These are phyloP conservation scores for Phaeosphaeriaceae sp. DNA, from an alignment of 2,329 filamentous ascomycete species.

Conservation along the genomic window DNA sequence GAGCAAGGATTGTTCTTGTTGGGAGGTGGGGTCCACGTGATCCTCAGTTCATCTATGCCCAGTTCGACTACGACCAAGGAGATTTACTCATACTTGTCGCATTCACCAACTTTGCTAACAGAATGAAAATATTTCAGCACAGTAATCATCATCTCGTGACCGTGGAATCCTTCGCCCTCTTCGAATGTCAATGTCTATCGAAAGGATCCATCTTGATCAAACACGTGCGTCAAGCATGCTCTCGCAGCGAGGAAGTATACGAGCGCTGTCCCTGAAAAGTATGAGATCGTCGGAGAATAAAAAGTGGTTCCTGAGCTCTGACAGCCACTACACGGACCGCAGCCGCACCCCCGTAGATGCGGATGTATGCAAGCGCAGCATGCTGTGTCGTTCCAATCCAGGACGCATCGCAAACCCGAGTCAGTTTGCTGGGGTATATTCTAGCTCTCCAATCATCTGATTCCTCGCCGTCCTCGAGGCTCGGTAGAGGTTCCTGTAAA, in stretches of 20 bases:
- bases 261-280: background rate
- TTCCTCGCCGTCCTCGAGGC: background rate
- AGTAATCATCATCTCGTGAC: no score
- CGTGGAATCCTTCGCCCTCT: no score
- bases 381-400: background rate
- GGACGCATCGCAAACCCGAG: background rate
- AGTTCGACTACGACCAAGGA: background rate
- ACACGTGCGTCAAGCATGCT: no score
- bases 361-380: background rate
- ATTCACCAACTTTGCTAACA: background rate
- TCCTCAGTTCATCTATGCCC: background rate
- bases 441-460: background rate
- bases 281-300: background rate
- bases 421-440: background rate
- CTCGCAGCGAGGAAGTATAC: no score
- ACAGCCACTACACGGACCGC: background rate
- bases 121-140: no score
- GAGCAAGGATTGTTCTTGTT: background rate
- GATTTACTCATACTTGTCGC: background rate
- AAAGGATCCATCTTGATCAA: no score
- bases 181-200: no score
- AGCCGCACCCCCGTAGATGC: background rate
- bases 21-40: background rate
- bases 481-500: background rate
- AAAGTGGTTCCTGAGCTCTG: background rate